Base-by-base conservation (phyloP, 805 yeast genomes). In the Candida chilensis region DNA sequence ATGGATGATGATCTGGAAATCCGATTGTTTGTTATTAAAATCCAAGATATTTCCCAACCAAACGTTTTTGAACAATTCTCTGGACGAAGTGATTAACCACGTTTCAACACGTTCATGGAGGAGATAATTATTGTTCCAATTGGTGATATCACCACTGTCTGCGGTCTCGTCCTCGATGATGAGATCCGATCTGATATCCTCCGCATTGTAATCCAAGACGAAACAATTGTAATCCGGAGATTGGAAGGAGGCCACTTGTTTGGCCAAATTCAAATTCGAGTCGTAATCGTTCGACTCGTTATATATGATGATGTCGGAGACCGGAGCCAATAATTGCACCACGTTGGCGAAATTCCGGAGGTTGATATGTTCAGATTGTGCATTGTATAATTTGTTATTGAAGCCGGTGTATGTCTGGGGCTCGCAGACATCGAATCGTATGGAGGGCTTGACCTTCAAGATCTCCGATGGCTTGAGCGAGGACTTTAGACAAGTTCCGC, bases 261-360 rank as follows among this genome's bases (percentile, higher is more conserved):
- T n/a, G 11, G 11, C 22, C n/a, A n/a, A 20, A 10, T n/a, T 20
- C 22, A 35, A 20, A 21, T 38, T 27, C 24, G 35, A 12, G 21
- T 22, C 32, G 20, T 28, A 32, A n/a, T 30, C 26, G 14, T 22
- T 38, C 5, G 37, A 37, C 32, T 45, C 46, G 33, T 52, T 54
- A 38, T 57, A 59, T 15, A 57, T 34, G 2, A 58, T 37, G 30
- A 57, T 54, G 30, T 54, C 44, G 9, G 53, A 47, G n/a, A 57
- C 34, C 8, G 53, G 45, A 2, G 61, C 56, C 50, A 51, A 45
- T 25, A 58, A 36, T 30, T 42, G 42, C 17, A 47, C 37, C 36
- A 58, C 64, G 25, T 37, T 36, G 17, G 38, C 34, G 35, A 37
- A 58, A 38, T 56, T 57, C 6, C 66, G 38, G 30, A 50, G 57